These are phyloP conservation scores for Neurospora pannonica DNA, from an alignment of 495 filamentous ascomycete genomes.

Conservation along the genomic window DNA sequence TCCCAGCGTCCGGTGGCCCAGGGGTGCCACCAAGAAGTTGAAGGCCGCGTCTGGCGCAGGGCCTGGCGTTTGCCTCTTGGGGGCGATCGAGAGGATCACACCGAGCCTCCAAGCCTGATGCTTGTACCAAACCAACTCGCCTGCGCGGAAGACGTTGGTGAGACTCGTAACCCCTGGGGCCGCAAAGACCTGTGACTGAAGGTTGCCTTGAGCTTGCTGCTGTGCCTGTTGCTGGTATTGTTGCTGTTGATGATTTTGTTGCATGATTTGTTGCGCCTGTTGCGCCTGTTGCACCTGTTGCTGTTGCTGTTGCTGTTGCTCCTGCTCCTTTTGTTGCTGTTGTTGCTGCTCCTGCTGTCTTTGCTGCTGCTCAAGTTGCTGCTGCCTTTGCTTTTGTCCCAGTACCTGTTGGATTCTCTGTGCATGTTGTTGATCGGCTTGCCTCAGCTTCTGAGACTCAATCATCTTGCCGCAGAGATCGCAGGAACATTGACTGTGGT, in stretches of 20 bases:
- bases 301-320: background rate
- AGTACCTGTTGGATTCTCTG: slow-evolving; percentile 29
- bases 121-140: slow-evolving; percentile 36
- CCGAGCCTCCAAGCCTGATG: slow-evolving; percentile 30
- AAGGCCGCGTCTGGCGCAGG: slow-evolving; percentile 10
- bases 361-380: slow-evolving; percentile 3
- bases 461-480: slow-evolving; percentile 20
- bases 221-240: slow-evolving; percentile 2
- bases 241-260: background rate
- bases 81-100: slow-evolving; percentile 19
- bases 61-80: background rate
- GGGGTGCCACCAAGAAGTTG: slow-evolving; percentile 16
- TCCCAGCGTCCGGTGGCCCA: slow-evolving; percentile 16
- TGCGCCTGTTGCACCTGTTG: background rate
- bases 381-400: background rate
- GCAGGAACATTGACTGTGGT: slow-evolving; percentile 27
- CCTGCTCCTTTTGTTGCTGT: background rate
- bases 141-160: slow-evolving; percentile 28
- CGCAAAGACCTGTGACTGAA: background rate
- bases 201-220: background rate
- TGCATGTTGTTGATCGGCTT: background rate
- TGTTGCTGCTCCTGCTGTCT: slow-evolving; percentile 1
- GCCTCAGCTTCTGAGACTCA: slow-evolving; percentile 4
- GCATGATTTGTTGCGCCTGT: background rate
- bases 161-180: slow-evolving; percentile 15